A percentile compares a stretch with the other conserved stretches of the same genome.
phyloP scores from a whole-genome alignment of 208 protist genomes.

The Trypanosoma theileri region DNA sequence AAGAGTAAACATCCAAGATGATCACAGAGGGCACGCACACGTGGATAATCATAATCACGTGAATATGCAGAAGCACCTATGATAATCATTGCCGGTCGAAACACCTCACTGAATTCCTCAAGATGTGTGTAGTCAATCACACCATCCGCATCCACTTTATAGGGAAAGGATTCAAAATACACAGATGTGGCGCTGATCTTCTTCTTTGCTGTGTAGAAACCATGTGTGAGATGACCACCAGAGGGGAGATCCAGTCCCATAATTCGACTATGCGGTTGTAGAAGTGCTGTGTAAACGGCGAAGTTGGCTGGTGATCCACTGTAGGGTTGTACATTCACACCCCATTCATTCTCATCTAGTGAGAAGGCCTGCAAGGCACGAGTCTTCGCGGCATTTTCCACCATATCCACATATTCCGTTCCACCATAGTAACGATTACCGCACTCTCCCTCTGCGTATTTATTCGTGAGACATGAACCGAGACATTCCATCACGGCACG shows the following conservation, averaged over 20 bases:
- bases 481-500: slow-evolving; percentile 96
- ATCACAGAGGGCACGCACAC: slow-evolving; percentile 89
- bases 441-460: slow-evolving; percentile 99
- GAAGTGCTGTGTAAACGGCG: slow-evolving; percentile 95
- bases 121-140: slow-evolving; percentile 97
- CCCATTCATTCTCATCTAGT: slow-evolving; percentile 95
- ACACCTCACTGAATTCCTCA: slow-evolving; percentile 85
- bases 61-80: slow-evolving; percentile 97
- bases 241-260: slow-evolving; percentile 96
- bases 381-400: slow-evolving; percentile 93
- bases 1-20: slow-evolving; percentile 91
- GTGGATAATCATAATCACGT: slow-evolving; percentile 96
- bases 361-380: slow-evolving; percentile 95
- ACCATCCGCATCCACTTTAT: slow-evolving; percentile 91
- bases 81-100: slow-evolving; percentile 96
- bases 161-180: slow-evolving; percentile 98
- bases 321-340: slow-evolving; percentile 99
- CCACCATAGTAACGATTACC: slow-evolving; percentile 98
- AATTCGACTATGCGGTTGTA: slow-evolving; percentile 97
- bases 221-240: slow-evolving; percentile 97
- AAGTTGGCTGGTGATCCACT: slow-evolving; percentile 98
- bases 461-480: slow-evolving; percentile 98
- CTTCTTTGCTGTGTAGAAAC: slow-evolving; percentile 97
- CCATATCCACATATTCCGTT: slow-evolving; percentile 97
- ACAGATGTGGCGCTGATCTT: slow-evolving; percentile 96